Evolutionary conservation across 495 filamentous ascomycete species (phyloP), one percentile per base, ranked within the genome.

Genomic region (Podospora pseudopauciseta): DNA sequence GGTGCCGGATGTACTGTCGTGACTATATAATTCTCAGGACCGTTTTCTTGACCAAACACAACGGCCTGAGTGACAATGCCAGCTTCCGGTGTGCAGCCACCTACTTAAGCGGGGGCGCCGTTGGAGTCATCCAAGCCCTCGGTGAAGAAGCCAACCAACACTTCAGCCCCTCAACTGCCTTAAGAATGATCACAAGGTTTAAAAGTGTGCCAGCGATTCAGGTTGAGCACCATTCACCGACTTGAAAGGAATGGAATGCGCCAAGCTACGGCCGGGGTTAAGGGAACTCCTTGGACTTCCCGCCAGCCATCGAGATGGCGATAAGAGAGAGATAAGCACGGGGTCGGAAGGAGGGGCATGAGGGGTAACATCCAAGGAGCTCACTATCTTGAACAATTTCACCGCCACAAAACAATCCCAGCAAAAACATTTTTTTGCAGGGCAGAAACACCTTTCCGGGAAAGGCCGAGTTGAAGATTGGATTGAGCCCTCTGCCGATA

Each of bases 11-110:
- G 39, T 16, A 18, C 39, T 11, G 39, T 16, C 9, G 15, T 13
- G 39, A 13, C 26, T 26, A 5, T 9, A 58, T 32, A 7, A 32
- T 32, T 7, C 30, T 7, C 30, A 32, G 30, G 30, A 32, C 27
- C 32, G 11, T 19, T 28, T n/a, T 44, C 30, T 44, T 5, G 19
- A 63, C 15, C 32, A 1, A 13, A 32, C 27, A 27, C 19, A 32
- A 63, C 32, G 39, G 39, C 39, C 15, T 49, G 39, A 11, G 13
- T 16, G 39, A 49, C 39, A 49, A 49, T 49, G 39, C 2, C 39
- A 19, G 30, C 28, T n/a, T 20, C 61, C 27, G 61, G 61, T 63
- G 61, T 63, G 61, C 61, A 63, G 34, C 61, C 53, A 63, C 23
- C 23, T 23, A 23, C 23, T 23, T 23, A 23, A 23, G 61, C 61